Conservation (phyloP, 192 early-diverging fungal species). For the Linnemannia zychae region DNA sequence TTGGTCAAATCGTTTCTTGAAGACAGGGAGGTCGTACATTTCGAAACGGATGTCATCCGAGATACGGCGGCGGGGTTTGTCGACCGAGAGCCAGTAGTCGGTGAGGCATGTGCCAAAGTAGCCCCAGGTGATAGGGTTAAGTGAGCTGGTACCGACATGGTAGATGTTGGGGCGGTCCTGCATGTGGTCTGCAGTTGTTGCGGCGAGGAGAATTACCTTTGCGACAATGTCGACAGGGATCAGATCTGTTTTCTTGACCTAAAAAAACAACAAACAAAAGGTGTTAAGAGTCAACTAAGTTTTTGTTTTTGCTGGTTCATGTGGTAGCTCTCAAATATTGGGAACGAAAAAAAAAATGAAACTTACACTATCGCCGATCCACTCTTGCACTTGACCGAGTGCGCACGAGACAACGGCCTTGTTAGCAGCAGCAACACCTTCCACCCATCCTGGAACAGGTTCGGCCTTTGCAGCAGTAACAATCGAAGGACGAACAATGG, state of each 20-base stretch:
- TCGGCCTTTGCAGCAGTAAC: conserved; percentile 35
- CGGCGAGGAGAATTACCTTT: conserved; percentile 46
- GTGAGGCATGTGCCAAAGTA: conserved; percentile 31
- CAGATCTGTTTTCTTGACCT: conserved; percentile 37
- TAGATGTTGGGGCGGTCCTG: conserved; percentile 26
- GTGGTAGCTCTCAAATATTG: not conserved
- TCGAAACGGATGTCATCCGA: conserved; percentile 50
- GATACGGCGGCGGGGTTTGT: conserved; percentile 31
- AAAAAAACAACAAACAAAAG: not conserved
- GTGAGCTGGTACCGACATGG: conserved; percentile 37
- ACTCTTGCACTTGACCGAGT: conserved; percentile 49
- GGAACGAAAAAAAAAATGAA: not conserved
- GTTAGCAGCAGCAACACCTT: conserved; percentile 46
- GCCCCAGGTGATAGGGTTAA: conserved; percentile 52
- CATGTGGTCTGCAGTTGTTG: conserved; percentile 33
- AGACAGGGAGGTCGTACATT: conserved; percentile 25
- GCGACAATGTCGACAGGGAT: conserved; percentile 51
- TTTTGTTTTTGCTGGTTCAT: not conserved
- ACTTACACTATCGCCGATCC: conserved; percentile 35
- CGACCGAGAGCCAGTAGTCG: conserved; percentile 41
- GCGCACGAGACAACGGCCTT: conserved; percentile 46
- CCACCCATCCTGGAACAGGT: conserved; percentile 54
- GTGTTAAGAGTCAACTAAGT: not conserved
- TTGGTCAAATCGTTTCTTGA: conserved; percentile 41
- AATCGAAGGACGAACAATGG: conserved; percentile 51